phyloP scores from a whole-genome alignment of 345 rosid genomes.

The Gossypium turneri region DNA sequence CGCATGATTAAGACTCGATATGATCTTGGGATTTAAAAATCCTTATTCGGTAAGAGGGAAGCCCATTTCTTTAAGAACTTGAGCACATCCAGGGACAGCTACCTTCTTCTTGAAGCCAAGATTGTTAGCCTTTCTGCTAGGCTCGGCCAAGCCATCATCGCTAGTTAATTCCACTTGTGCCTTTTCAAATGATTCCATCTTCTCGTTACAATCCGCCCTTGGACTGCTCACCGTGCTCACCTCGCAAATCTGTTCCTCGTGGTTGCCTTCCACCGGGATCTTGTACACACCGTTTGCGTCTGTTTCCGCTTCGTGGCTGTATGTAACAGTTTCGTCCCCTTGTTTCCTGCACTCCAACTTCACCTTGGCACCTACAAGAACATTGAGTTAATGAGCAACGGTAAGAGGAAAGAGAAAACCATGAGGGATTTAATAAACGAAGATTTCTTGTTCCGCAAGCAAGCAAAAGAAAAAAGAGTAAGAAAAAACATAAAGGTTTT shows the following conservation, averaged over 20 bases:
- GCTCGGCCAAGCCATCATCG: conserved; percentile 10
- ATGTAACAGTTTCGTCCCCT: conserved; percentile 1
- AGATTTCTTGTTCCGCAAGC: background rate
- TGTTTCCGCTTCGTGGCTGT: conserved; percentile 17
- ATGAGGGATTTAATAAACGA: background rate
- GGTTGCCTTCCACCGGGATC: conserved; percentile 27
- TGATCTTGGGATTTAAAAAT: no score
- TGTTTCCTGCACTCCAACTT: conserved; percentile 25
- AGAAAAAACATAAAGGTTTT: background rate
- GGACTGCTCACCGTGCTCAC: conserved; percentile 16
- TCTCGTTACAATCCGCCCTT: conserved; percentile 25
- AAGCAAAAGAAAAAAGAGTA: background rate
- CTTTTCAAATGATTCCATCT: background rate
- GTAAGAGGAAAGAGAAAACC: background rate
- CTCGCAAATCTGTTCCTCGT: conserved; percentile 31
- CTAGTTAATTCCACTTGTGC: conserved; percentile 22
- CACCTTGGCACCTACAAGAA: conserved; percentile 26
- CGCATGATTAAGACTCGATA: no score
- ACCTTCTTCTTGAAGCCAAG: conserved; percentile 30
- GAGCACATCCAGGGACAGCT: conserved; percentile 15
- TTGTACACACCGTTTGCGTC: conserved; percentile 18
- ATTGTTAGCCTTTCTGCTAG: conserved; percentile 22
- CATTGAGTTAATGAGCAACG: no score
- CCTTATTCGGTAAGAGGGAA: background rate
- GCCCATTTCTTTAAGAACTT: conserved; percentile 24